phyloP scores from a whole-genome alignment of 2,329 filamentous ascomycete species.

The Fusarium nanum region DNA sequence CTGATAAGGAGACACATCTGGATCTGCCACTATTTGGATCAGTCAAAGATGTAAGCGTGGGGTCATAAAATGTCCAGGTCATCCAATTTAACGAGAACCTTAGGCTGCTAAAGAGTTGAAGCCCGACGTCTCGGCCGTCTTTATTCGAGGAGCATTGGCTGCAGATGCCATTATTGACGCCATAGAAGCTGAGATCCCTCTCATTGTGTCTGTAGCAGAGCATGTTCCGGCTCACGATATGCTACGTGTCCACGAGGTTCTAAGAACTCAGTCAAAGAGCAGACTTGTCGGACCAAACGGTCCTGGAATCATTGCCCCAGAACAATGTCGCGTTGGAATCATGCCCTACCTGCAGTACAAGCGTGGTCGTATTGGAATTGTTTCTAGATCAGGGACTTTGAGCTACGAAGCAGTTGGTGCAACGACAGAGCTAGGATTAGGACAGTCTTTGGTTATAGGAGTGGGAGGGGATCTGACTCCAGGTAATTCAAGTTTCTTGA shows the following conservation, averaged over 20 bases:
- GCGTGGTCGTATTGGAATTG: conserved; percentile 76
- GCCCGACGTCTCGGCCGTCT: conserved; percentile 78
- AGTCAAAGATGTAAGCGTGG: conserved; percentile 46
- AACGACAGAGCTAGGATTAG: conserved; percentile 77
- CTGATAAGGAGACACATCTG: conserved; percentile 50
- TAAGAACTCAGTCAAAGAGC: conserved; percentile 77
- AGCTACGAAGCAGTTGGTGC: conserved; percentile 84
- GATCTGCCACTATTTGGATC: conserved; percentile 53
- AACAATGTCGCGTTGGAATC: conserved; percentile 67
- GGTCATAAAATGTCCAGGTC: accelerated
- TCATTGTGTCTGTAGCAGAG: conserved; percentile 83
- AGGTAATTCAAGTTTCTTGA: conserved; percentile 52
- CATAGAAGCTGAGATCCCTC: conserved; percentile 80
- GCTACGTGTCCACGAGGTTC: conserved; percentile 74
- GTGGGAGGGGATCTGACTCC: conserved; percentile 82
- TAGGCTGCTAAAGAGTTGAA: conserved; percentile 52
- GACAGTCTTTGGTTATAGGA: conserved; percentile 81
- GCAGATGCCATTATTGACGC: conserved; percentile 77
- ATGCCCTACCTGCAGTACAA: conserved; percentile 56
- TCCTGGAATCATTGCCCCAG: conserved; percentile 81
- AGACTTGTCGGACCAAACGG: conserved; percentile 84
- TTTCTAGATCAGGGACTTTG: conserved; percentile 83
- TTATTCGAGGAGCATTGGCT: conserved; percentile 75
- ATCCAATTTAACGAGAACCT: background rate
- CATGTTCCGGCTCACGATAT: conserved; percentile 84